Evolutionary conservation across 192 early-diverging fungal species (phyloP), one percentile per base, ranked within the genome.

Genomic region (Umbelopsis isabellina): DNA sequence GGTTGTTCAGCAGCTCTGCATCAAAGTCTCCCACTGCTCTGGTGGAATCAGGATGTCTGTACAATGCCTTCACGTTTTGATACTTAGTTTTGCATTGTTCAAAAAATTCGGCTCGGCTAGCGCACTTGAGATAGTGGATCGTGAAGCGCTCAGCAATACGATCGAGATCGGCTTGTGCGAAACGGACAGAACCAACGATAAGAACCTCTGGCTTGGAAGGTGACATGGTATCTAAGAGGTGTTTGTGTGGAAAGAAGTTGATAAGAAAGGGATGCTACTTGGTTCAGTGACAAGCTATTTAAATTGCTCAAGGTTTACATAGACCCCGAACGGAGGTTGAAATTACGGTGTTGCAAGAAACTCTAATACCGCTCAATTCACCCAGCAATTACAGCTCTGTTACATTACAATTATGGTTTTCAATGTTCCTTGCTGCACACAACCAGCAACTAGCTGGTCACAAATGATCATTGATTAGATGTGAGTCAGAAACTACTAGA

Each of bases 11-110:
- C 2, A 83, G 35, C 11, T 68, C 66, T 22, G 68, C 23, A 33
- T 85, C 77, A 41, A 83, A 74, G 22, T 68, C 50, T 37, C 84
- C 84, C 11, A 75, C 65, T 23, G 66, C 66, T 33, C 37, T 35
- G 22, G 58, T 44, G 15, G 70, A 71, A 21, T 79, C 78, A 49
- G 70, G 35, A 35, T 73, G 70, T 13, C 69, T 25, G 44, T 79
- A 79, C 33, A 79, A 68, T 0, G 58, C 65, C 41, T 50, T 15
- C 0, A 75, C 66, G 30, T 72, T 73, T 46, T 79, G 66, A 27
- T 79, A 79, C 35, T 75, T 75, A 2, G 25, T 58, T 22, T 25
- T 30, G 45, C 78, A 79, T 45, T 75, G 73, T 0, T 45, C 48
- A 25, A 79, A 41, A 49, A 79, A 79, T 11, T 79, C 70, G 22